Evolutionary conservation across 345 rosid species (phyloP).

Genomic region (Carallia pectinifolia): DNA sequence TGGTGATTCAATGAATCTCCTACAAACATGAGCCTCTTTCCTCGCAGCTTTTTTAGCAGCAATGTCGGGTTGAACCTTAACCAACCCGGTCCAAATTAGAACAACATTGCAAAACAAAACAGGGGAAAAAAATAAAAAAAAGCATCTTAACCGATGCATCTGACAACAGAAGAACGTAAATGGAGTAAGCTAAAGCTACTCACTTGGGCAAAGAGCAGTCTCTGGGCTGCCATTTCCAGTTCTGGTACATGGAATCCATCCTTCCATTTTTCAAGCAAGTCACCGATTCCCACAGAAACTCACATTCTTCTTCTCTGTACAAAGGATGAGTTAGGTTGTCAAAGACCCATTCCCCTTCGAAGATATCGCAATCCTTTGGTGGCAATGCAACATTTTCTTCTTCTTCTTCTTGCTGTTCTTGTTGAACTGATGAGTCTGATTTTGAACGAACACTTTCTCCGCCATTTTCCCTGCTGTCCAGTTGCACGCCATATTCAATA

Average conservation of each 20-base stretch:
- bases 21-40: constrained; percentile 31
- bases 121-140: too few species aligned
- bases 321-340: constrained; percentile 22
- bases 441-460: neutral
- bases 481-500: neutral
- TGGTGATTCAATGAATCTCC: constrained; percentile 25
- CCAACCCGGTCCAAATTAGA: neutral
- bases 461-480: neutral
- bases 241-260: constrained; percentile 20
- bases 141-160: too few species aligned
- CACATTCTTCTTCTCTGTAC: constrained; percentile 28
- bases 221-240: constrained; percentile 20
- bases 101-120: too few species aligned
- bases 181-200: neutral
- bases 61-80: neutral
- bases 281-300: constrained; percentile 15
- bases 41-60: constrained; percentile 9
- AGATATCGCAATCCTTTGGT: constrained; percentile 22
- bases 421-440: neutral
- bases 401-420: neutral
- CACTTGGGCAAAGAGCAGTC: constrained; percentile 16
- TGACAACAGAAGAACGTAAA: neutral
- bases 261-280: constrained; percentile 30
- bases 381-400: neutral
- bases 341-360: constrained; percentile 30